These are phyloP conservation scores for Spinellus fusiger DNA, from an alignment of 192 early-diverging fungal species.

Conservation along the genomic window DNA sequence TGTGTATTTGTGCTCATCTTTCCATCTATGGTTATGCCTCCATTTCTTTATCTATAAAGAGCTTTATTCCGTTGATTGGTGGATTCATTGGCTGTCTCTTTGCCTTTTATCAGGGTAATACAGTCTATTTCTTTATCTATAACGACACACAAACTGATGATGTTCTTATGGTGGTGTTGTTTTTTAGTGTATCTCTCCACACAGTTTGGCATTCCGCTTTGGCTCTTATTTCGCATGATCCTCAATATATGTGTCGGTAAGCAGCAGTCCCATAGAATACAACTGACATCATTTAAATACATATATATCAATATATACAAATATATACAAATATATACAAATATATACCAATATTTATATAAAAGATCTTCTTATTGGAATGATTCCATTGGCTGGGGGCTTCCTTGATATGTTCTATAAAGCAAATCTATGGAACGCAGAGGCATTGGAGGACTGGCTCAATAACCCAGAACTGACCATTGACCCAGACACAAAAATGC, in stretches of 20 bases:
- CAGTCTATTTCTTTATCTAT: background rate
- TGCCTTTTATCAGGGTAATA: constrained; percentile 16
- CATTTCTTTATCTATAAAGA: background rate
- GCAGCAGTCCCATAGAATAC: background rate
- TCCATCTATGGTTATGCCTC: background rate
- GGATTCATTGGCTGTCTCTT: constrained; percentile 4
- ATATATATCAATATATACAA: no score
- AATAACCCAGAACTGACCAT: background rate
- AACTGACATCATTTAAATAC: background rate
- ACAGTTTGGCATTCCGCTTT: constrained; percentile 21
- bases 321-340: background rate
- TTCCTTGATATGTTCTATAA: constrained; percentile 23
- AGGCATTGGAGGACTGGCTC: constrained; percentile 14
- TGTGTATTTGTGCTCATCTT: no score
- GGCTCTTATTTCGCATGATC: constrained; percentile 17
- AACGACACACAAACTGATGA: background rate
- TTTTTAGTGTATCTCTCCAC: constrained; percentile 16
- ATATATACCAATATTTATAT: background rate
- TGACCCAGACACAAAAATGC: background rate
- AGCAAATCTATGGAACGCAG: constrained; percentile 22
- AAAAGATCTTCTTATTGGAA: constrained; percentile 9
- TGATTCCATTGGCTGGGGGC: constrained; percentile 16
- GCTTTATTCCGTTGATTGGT: constrained; percentile 22
- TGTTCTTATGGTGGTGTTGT: background rate
- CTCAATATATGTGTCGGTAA: constrained; percentile 11